phyloP scores from a whole-genome alignment of 2,329 filamentous ascomycete genomes.

The Colletotrichum aenigma region DNA sequence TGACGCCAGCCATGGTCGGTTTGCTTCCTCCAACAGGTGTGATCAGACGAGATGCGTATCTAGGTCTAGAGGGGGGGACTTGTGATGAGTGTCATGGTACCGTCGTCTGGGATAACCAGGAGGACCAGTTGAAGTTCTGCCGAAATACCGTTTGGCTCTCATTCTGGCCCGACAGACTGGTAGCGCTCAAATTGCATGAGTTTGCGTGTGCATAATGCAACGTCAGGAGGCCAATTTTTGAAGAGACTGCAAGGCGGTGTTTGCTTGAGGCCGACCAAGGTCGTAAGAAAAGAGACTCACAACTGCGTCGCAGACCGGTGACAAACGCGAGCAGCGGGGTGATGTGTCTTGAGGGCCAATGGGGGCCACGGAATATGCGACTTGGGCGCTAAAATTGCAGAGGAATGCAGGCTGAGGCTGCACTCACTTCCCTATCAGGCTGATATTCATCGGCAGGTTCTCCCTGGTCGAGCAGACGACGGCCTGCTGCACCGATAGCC shows the following conservation, averaged over 20 bases:
- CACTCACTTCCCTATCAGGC: not conserved
- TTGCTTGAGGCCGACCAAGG: not conserved
- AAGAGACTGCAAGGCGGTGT: not conserved
- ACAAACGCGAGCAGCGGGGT: constrained; percentile 9
- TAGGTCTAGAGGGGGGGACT: not conserved
- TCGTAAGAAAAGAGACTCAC: not conserved
- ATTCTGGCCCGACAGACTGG: constrained; percentile 29
- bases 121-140: not conserved
- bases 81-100: not conserved
- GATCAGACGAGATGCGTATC: not conserved
- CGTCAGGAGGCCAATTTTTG: not conserved
- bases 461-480: not conserved
- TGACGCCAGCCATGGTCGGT: not conserved
- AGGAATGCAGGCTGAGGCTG: not conserved
- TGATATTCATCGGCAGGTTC: not conserved
- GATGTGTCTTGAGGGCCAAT: constrained; percentile 16
- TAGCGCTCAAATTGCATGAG: constrained; percentile 33
- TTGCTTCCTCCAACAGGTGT: not conserved
- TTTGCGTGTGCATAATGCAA: constrained; percentile 1
- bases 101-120: not conserved
- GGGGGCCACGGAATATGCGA: constrained; percentile 11
- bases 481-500: not conserved
- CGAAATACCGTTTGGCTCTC: not conserved
- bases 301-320: constrained; percentile 2
- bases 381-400: constrained; percentile 16